Evolutionary conservation across 768 basidiomycete genomes (phyloP).

Genomic region (Boletellus sp.): DNA sequence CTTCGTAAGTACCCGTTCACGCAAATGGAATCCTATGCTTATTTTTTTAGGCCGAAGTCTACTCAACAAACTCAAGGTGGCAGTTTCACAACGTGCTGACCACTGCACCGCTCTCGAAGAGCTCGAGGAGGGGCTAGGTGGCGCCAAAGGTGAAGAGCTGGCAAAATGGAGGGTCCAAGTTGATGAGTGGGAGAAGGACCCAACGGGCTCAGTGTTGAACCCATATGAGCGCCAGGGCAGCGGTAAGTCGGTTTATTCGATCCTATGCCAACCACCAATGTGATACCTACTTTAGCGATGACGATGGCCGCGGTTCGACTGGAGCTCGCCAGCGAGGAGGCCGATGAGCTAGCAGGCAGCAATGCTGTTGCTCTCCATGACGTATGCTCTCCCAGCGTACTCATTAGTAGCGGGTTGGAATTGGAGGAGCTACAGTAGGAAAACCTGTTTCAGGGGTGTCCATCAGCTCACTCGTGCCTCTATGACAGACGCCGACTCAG

Average conservation of each 20-base stretch:
- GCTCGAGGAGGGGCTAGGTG: background rate
- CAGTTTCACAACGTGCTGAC: background rate
- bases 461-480: too few relatives aligned
- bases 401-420: background rate
- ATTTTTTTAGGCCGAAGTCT: background rate
- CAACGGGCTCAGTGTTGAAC: too few relatives aligned
- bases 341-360: slow-evolving; percentile 7
- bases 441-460: too few relatives aligned
- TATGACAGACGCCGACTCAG: background rate
- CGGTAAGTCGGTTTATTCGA: too few relatives aligned
- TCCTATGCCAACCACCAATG: too few relatives aligned
- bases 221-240: background rate
- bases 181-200: background rate
- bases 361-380: background rate
- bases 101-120: background rate
- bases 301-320: background rate
- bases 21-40: too few relatives aligned
- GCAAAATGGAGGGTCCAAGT: slow-evolving; percentile 17
- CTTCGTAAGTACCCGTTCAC: background rate
- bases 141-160: slow-evolving; percentile 18
- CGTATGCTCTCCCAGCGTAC: background rate
- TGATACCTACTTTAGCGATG: too few relatives aligned
- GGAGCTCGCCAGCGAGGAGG: background rate
- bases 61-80: background rate
- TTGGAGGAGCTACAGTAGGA: background rate